Evolutionary conservation across 1,284 basidiomycete genomes (phyloP), one percentile per base, ranked within the genome.

Genomic region (Microbotryum scabiosae): DNA sequence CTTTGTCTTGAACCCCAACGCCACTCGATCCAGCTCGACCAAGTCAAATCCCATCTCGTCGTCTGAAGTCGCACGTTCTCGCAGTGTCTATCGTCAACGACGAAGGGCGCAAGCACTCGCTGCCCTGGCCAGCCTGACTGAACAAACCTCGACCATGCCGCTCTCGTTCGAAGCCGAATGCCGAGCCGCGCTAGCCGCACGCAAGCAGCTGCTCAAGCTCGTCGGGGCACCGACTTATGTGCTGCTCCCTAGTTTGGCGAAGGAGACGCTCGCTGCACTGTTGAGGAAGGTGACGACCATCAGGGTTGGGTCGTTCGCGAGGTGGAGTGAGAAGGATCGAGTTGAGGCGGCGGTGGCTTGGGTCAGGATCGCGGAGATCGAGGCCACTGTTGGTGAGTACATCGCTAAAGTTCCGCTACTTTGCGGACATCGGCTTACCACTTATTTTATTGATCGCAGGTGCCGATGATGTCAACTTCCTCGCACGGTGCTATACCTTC

Each of bases 321-420:
- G 23, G 18, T 44, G 54, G n/a, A 41, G 49, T 9, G 51, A 41
- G 7, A 48, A 49, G 44, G 62, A 61, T 16, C 30, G 54, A 16
- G 32, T 48, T 8, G 67, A 70, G 41, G 51, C 54, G 28, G 64
- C 68, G 4, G 60, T 62, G 23, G 67, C 61, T 0, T 71, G 69
- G 69, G 60, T 66, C 18, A 59, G 66, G 45, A 62, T 70, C 25
- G 68, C 68, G 1, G 68, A 71, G 52, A 68, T 70, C 10, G 68
- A 71, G 51, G 60, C 62, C 36, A 67, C 59, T 16, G 54, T 65
- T 41, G 61, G 68, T 64, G 43, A 54, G 64, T 61, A 41, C 12
- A 41, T 30, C 10, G 36, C 36, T 41, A 5, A 16, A 18, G 16
- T 41, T 1, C 5, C 1, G 26, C 30, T 5, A 52, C 52, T 44